Evolutionary conservation across 2,329 filamentous ascomycete species (phyloP), one percentile per base, ranked within the genome.

Genomic region (Arthrinium phaeospermum): DNA sequence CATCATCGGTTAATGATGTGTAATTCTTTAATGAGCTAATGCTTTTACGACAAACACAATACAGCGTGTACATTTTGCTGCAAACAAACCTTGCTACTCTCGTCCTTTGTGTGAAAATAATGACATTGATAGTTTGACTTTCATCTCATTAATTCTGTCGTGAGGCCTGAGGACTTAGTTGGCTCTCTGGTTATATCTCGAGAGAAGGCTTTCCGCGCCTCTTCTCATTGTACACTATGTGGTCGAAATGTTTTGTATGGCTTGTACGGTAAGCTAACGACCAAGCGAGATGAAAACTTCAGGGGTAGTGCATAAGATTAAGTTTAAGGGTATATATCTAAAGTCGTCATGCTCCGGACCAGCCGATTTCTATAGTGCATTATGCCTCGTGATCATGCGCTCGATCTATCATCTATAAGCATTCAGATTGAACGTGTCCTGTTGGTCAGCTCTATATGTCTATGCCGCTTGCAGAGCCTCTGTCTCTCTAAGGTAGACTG

Each of bases 401-500:
- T 14, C n/a, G 24, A 24, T 41, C 57, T 22, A 37, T 41, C 10
- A 34, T 64, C 34, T 64, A 41, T 41, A 64, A 41, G 19, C 34
- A 24, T 41, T 2, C n/a, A 19, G n/a, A n/a, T 64, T 41, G 10
- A 41, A 41, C 10, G 57, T 12, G 57, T 41, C 22, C 57, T 34
- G 57, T 64, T 10, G 19, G 19, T n/a, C 57, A 34, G 57, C 57
- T 64, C n/a, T 64, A n/a, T 64, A 41, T 41, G 12, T 24, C 57
- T 64, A 41, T 19, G n/a, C 30, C 44, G 44, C 27, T 30, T 45
- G 6, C 13, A 4, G 4, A 12, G 24, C 16, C 16, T 19, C 30
- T 37, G 0, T 30, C 10, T 27, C 49, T 64, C 37, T 46, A 74
- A 45, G 72, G 72, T 46, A 72, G 45, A 47, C 71, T 72, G 27